Conservation (phyloP, 306 rosid genomes). For the Acacia melanoxylon region DNA sequence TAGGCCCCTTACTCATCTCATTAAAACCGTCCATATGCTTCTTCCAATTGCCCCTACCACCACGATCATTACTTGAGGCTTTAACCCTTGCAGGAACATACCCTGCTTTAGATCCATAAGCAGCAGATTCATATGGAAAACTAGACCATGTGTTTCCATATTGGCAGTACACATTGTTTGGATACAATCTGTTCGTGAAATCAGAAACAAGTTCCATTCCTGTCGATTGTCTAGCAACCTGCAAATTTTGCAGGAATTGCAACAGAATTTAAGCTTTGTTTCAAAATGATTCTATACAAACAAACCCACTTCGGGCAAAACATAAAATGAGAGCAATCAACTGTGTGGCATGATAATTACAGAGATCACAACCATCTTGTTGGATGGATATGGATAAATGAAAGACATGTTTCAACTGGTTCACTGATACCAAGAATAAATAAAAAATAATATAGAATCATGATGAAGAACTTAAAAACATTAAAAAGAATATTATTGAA, state of each 20-base stretch:
- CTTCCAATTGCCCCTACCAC: slow-evolving; percentile 19
- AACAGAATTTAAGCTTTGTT: neutral
- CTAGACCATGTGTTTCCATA: slow-evolving; percentile 41
- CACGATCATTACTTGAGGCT: slow-evolving; percentile 18
- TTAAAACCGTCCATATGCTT: slow-evolving; percentile 36
- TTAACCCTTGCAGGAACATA: slow-evolving; percentile 22
- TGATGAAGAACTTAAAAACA: slow-evolving; percentile 7
- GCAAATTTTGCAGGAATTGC: slow-evolving; percentile 37
- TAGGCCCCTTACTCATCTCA: slow-evolving; percentile 58
- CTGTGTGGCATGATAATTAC: neutral
- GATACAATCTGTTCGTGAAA: slow-evolving; percentile 35
- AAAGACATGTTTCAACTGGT: neutral
- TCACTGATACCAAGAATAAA: neutral
- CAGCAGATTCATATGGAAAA: slow-evolving; percentile 45
- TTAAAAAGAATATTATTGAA: neutral
- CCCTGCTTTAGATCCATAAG: slow-evolving; percentile 38
- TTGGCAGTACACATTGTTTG: slow-evolving; percentile 38
- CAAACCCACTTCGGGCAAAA: neutral
- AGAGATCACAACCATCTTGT: neutral
- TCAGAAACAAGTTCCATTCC: slow-evolving; percentile 45
- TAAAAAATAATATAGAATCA: neutral
- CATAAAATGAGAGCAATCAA: neutral
- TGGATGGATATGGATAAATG: slow-evolving; percentile 16
- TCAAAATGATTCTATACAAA: neutral
- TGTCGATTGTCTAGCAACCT: slow-evolving; percentile 31